Evolutionary conservation across 2,329 filamentous ascomycete genomes (phyloP).

Genomic region (Neoscytalidium dimidiatum): DNA sequence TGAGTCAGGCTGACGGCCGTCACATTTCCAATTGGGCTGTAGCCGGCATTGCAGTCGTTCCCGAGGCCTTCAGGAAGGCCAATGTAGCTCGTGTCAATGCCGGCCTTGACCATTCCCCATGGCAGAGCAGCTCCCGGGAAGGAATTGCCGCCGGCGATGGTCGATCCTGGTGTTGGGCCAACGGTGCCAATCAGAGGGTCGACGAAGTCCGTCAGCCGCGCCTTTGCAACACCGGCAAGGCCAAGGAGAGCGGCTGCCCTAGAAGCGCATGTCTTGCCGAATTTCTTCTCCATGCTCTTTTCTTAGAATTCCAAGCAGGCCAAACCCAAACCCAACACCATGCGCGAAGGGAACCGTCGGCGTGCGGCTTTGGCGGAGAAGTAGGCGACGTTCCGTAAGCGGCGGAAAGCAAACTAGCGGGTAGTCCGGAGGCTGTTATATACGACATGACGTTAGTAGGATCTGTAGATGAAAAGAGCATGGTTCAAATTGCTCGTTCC

Average conservation of each 20-base stretch:
- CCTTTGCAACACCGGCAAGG: neutral
- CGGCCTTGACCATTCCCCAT: slow-evolving; percentile 44
- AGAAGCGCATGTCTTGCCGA: neutral
- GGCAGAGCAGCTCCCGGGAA: slow-evolving; percentile 42
- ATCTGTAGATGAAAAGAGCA: neutral
- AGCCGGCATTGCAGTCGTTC: slow-evolving; percentile 44
- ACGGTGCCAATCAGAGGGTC: slow-evolving; percentile 52
- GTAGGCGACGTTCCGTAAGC: neutral
- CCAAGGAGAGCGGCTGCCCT: neutral
- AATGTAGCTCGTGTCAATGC: slow-evolving; percentile 40
- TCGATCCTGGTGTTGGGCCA: slow-evolving; percentile 43
- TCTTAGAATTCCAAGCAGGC: neutral
- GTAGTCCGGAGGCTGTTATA: neutral
- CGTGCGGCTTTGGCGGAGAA: neutral
- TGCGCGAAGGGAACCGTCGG: neutral
- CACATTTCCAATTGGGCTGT: slow-evolving; percentile 41
- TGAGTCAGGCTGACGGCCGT: slow-evolving; percentile 44
- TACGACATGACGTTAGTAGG: neutral
- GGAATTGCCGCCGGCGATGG: slow-evolving; percentile 42
- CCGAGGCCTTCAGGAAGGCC: slow-evolving; percentile 27
- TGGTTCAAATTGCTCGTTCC: neutral
- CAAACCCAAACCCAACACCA: neutral
- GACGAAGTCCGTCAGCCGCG: slow-evolving; percentile 33
- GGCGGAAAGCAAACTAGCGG: neutral
- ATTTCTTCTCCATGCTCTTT: neutral